These are phyloP conservation scores for Phytophthora boehmeriae DNA, from an alignment of 352 stramenopile species.

Conservation along the genomic window DNA sequence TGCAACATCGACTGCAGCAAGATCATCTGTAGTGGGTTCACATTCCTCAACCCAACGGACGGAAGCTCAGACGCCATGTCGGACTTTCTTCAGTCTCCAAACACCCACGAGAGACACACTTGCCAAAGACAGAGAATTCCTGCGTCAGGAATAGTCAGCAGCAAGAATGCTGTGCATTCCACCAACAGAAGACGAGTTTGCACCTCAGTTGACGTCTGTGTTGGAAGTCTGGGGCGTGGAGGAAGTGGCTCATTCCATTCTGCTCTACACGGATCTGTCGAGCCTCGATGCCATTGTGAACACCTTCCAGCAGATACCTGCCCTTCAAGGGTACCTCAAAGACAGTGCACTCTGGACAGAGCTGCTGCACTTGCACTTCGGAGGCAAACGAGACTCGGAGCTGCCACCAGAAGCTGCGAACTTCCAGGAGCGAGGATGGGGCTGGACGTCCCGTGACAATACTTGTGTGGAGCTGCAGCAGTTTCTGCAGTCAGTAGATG, in stretches of 20 bases:
- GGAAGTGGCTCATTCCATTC: conserved; percentile 33
- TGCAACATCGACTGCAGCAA: neutral
- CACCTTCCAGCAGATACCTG: conserved; percentile 1
- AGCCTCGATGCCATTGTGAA: conserved; percentile 17
- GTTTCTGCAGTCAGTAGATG: conserved; percentile 36
- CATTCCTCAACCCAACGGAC: neutral
- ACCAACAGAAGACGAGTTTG: neutral
- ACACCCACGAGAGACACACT: neutral
- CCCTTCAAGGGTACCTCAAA: conserved; percentile 22
- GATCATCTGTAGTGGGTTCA: neutral
- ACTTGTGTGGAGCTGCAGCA: conserved; percentile 33
- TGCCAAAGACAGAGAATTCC: neutral
- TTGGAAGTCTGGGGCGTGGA: conserved; percentile 31
- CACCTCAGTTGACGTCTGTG: neutral
- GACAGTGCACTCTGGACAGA: conserved; percentile 40
- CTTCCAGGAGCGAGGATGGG: conserved; percentile 12
- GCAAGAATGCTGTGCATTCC: neutral
- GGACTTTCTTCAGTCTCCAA: neutral
- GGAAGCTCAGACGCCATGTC: no score
- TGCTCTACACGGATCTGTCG: conserved; percentile 16
- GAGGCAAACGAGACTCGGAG: conserved; percentile 11
- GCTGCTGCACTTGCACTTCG: conserved; percentile 25
- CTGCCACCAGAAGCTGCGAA: conserved; percentile 16
- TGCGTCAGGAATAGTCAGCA: conserved; percentile 14
- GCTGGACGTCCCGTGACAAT: conserved; percentile 19